Percentiles rank a stretch among this genome's conserved stretches.
Evolutionary conservation across 352 stramenopile genomes (phyloP).

Genomic region (Plasmopara halstedii): DNA sequence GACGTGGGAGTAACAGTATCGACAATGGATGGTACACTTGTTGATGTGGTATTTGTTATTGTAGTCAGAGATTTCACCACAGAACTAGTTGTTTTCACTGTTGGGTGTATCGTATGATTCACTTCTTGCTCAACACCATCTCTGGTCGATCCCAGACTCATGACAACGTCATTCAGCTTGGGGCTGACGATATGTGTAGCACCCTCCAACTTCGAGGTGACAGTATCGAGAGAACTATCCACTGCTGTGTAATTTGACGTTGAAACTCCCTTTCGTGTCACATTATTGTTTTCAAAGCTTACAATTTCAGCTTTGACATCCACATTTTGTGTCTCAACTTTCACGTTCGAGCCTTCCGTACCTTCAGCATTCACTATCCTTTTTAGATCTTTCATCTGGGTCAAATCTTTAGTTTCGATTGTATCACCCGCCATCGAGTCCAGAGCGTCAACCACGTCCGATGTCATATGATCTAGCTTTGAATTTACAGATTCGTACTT

Average conservation of each 20-base stretch:
- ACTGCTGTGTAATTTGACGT: neutral
- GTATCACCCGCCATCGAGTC: too few relatives aligned
- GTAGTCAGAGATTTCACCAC: neutral
- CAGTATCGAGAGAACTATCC: constrained; percentile 1
- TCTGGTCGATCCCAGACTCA: neutral
- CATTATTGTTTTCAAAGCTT: too few relatives aligned
- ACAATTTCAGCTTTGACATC: too few relatives aligned
- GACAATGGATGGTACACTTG: neutral
- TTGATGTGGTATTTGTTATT: neutral
- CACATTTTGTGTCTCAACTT: too few relatives aligned
- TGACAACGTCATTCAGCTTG: neutral
- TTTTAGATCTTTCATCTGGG: too few relatives aligned
- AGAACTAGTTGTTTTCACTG: neutral
- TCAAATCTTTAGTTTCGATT: too few relatives aligned
- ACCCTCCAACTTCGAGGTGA: neutral
- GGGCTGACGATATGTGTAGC: neutral
- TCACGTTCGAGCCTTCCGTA: too few relatives aligned
- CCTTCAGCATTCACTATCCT: too few relatives aligned
- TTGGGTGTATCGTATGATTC: neutral
- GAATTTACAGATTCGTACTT: neutral
- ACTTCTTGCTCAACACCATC: neutral
- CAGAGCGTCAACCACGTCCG: too few relatives aligned
- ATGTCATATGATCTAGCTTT: too few relatives aligned
- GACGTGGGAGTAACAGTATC: neutral
- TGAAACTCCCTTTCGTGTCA: neutral